Evolutionary conservation across 495 filamentous ascomycete species (phyloP).

Genomic region (Podospora bellae-mahoneyi): DNA sequence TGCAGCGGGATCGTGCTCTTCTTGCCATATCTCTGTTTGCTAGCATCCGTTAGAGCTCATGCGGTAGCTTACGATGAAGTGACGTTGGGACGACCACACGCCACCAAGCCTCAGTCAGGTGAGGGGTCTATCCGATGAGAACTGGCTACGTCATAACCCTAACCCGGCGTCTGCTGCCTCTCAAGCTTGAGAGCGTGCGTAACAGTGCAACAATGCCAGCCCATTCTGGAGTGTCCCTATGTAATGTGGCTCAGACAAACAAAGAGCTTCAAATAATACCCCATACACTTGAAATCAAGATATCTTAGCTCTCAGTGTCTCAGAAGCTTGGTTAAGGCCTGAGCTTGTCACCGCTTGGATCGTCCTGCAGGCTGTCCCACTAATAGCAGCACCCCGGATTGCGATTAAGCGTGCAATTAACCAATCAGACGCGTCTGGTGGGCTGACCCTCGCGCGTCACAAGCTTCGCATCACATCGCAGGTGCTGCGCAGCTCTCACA

Average conservation of each 20-base stretch:
- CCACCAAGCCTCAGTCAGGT: slow-evolving; percentile 11
- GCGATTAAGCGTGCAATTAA: slow-evolving; percentile 6
- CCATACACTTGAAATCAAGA: background rate
- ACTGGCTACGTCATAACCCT: slow-evolving; percentile 24
- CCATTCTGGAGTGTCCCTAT: background rate
- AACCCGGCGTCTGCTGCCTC: slow-evolving; percentile 7
- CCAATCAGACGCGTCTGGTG: slow-evolving; percentile 33
- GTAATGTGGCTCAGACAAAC: background rate
- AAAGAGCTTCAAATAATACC: background rate
- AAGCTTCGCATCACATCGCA: slow-evolving; percentile 16
- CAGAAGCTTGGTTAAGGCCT: background rate
- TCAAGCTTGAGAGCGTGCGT: background rate
- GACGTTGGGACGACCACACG: slow-evolving; percentile 16
- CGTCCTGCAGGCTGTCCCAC: background rate
- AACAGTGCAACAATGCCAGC: background rate
- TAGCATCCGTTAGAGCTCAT: background rate
- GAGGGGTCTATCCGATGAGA: background rate
- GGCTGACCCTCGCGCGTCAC: slow-evolving; percentile 28
- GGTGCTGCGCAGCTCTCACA: background rate
- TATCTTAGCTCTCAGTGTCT: background rate
- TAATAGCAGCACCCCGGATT: slow-evolving; percentile 1
- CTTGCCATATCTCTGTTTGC: background rate
- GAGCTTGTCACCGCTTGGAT: background rate
- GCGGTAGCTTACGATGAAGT: slow-evolving; percentile 17
- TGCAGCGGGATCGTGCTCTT: background rate